Evolutionary conservation across 2,329 filamentous ascomycete genomes (phyloP).

Genomic region (Stylonectria norvegica): DNA sequence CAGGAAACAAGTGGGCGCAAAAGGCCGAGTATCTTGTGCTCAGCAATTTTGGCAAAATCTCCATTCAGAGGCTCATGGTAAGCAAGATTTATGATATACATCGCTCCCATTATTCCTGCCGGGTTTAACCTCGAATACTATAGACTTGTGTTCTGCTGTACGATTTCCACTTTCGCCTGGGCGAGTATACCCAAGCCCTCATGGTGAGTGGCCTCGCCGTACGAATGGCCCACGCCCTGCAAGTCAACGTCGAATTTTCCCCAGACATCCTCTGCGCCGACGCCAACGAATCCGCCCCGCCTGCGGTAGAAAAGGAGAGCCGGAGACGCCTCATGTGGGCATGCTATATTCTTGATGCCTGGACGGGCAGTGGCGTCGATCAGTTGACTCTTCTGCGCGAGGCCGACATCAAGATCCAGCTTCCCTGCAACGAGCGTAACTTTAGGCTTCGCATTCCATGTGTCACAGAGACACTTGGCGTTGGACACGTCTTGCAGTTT

Average conservation of each 20-base stretch:
- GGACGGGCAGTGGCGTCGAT: constrained; percentile 39
- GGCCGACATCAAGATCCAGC: constrained; percentile 40
- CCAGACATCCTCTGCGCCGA: constrained; percentile 38
- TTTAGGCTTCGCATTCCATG: constrained; percentile 40
- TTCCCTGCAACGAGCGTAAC: constrained; percentile 40
- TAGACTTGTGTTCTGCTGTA: constrained; percentile 38
- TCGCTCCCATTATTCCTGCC: too few species aligned
- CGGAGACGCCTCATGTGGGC: constrained; percentile 42
- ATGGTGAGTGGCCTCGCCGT: constrained; percentile 41
- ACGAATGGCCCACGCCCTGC: constrained; percentile 41
- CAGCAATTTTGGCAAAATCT: constrained; percentile 38
- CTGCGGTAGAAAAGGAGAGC: constrained; percentile 37
- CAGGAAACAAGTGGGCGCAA: constrained; percentile 38
- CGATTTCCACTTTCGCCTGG: constrained; percentile 39
- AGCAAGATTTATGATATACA: constrained; percentile 3
- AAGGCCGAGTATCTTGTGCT: constrained; percentile 35
- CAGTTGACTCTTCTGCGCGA: constrained; percentile 38
- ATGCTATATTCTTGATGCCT: constrained; percentile 40
- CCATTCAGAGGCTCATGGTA: constrained; percentile 39
- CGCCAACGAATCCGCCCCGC: constrained; percentile 27
- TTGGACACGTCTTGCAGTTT: constrained; percentile 40
- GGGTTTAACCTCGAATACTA: not conserved
- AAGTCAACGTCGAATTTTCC: constrained; percentile 37
- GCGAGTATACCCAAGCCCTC: constrained; percentile 39
- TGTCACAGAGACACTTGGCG: constrained; percentile 39